phyloP scores from a whole-genome alignment of 2,329 filamentous ascomycete species.

The Beauveria scarabaeidicola region DNA sequence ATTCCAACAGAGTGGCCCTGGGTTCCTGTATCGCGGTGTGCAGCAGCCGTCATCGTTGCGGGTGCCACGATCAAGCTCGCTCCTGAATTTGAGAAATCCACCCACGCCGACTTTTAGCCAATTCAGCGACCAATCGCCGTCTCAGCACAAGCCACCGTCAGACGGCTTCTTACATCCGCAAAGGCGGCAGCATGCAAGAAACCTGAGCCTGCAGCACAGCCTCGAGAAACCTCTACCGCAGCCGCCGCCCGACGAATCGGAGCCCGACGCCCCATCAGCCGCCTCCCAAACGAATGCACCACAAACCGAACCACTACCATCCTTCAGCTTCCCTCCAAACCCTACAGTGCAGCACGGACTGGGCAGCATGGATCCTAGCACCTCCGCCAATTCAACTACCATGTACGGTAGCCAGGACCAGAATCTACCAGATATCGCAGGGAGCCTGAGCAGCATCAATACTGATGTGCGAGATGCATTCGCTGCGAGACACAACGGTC shows the following conservation, averaged over 20 bases:
- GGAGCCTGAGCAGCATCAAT: conserved; percentile 1
- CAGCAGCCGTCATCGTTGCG: not conserved
- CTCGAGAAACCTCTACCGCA: conserved; percentile 50
- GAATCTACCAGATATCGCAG: not conserved
- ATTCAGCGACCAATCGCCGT: not conserved
- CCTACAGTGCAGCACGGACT: not conserved
- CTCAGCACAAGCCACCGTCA: conserved; percentile 10
- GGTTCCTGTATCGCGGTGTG: conserved; percentile 2
- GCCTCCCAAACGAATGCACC: conserved; percentile 11
- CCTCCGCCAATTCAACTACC: not conserved
- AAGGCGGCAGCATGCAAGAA: conserved; percentile 41
- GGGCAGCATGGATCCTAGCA: not conserved
- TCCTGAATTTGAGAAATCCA: conserved; percentile 2
- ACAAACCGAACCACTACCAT: conserved; percentile 20
- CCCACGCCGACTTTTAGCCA: not conserved
- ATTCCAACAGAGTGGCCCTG: not conserved
- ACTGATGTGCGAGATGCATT: conserved; percentile 7
- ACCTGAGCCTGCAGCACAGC: conserved; percentile 46
- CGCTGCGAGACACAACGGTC: conserved; percentile 31
- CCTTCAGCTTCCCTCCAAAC: not conserved
- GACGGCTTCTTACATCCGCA: conserved; percentile 2
- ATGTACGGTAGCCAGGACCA: conserved; percentile 10
- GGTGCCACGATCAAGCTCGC: conserved; percentile 7
- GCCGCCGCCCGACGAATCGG: conserved; percentile 29
- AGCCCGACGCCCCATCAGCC: not conserved